Conservation (phyloP, 1,139 yeast genomes). For the Pichia sp. region DNA sequence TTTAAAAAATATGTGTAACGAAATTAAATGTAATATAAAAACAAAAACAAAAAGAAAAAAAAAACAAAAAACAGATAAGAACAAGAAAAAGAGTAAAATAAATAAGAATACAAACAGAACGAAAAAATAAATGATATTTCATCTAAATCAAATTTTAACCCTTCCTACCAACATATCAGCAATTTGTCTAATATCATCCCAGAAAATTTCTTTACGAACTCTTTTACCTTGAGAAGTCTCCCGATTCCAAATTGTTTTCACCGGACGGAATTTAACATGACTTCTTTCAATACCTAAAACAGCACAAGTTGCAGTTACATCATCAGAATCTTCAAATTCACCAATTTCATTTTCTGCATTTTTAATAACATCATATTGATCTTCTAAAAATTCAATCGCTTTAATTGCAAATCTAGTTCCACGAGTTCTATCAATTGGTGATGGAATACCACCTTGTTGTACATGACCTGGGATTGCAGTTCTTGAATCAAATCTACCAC, state of each 20-base stretch:
- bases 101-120: no score
- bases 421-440: slow-evolving; percentile 88
- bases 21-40: neutral
- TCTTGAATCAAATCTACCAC: slow-evolving; percentile 77
- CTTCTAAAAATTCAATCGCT: slow-evolving; percentile 82
- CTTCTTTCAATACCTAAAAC: slow-evolving; percentile 83
- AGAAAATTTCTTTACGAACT: slow-evolving; percentile 84
- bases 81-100: no score
- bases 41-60: neutral
- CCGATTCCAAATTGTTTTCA: slow-evolving; percentile 70
- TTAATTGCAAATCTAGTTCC: slow-evolving; percentile 87
- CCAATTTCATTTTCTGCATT: slow-evolving; percentile 27
- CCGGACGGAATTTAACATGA: slow-evolving; percentile 65
- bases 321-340: slow-evolving; percentile 23
- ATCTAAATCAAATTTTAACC: slow-evolving; percentile 23
- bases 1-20: neutral
- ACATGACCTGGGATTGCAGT: slow-evolving; percentile 98
- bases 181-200: slow-evolving; percentile 68
- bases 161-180: slow-evolving; percentile 87
- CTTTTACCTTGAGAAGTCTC: slow-evolving; percentile 78
- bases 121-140: no score
- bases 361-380: slow-evolving; percentile 28
- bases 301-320: slow-evolving; percentile 57
- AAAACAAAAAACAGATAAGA: no score
- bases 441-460: slow-evolving; percentile 95